A percentile compares a stretch with the other conserved stretches of the same genome.
Conservation (phyloP, 495 filamentous ascomycete species). For the Pseudoneurospora amorphoporcata region DNA sequence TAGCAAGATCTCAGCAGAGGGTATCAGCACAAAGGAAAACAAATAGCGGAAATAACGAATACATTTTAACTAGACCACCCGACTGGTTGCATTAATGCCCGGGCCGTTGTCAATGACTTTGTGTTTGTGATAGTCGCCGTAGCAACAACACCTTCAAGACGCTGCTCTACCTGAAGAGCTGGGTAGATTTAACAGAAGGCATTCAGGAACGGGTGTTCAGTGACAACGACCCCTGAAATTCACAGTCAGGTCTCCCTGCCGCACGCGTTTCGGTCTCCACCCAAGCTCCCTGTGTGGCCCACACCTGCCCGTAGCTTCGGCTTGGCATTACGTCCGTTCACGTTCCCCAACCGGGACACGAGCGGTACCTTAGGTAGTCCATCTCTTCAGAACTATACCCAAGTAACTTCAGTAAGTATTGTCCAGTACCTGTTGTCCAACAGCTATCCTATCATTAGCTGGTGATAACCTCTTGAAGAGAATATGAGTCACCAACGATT, state of each 20-base stretch:
- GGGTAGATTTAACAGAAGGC: not conserved
- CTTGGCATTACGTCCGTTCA: not conserved
- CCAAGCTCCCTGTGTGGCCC: not conserved
- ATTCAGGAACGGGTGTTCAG: not conserved
- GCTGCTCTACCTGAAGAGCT: not conserved
- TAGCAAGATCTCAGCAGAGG: not conserved
- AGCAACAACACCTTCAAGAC: not conserved
- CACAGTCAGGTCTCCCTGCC: not conserved
- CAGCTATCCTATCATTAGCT: not conserved
- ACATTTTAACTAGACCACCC: not conserved
- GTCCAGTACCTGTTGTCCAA: not conserved
- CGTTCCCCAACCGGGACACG: not conserved
- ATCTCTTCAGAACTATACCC: not conserved
- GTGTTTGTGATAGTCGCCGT: not conserved
- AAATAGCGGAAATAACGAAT: not conserved
- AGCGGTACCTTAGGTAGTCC: not conserved
- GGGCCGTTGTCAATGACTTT: not conserved
- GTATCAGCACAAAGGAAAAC: not conserved
- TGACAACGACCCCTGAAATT: not conserved
- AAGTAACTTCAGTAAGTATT: not conserved
- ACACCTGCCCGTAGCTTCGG: not conserved
- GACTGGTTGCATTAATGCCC: not conserved
- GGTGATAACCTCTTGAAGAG: not conserved
- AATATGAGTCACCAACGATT: slow-evolving; percentile 42
- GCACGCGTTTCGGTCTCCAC: not conserved